Evolutionary conservation across 2,329 filamentous ascomycete species (phyloP), one percentile per base, ranked within the genome.

Genomic region (Paradendryphiella salina): DNA sequence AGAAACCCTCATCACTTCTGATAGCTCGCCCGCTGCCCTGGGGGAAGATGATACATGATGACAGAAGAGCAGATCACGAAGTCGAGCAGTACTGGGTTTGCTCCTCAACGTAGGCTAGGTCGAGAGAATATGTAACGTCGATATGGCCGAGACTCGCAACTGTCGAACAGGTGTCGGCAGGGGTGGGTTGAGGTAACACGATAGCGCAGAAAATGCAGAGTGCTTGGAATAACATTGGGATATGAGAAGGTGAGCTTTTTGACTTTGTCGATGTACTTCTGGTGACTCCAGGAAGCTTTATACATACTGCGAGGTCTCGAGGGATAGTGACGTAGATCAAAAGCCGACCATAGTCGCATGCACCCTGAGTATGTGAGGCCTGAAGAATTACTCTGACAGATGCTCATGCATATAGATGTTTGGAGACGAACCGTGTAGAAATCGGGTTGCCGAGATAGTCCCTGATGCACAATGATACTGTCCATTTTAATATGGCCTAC

Each of bases 1-100:
- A 10, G 85, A 73, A 23, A 79, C 72, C 20, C 73, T 75, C 38
- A 85, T 74, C n/a, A 82, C 75, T 8, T 75, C 73, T 0, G 80
- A 75, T 31, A 85, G 80, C 60, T 85, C 80, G 13, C 76, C 67
- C 0, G 76, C 72, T 28, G 74, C 80, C 15, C 60, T 66, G 2
- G 66, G 66, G 65, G 23, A 66, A 65, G 50, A 70, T 59, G 40
- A 71, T 70, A 40, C 69, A 71, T 2, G 61, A 63, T 0, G 68
- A 66, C 11, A 61, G 47, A n/a, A 70, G 59, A 18, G 65, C 65
- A 15, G 58, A 59, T 52, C 66, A 70, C 13, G 65, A 66, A 1
- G 63, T 66, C 1, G 63, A 68, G 67, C 67, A 69, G 42, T 70
- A 70, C 48, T 69, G 55, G 3, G 59, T 63, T 46, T 69, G 64